A percentile compares a stretch with the other conserved stretches of the same genome.
phyloP scores from a whole-genome alignment of 306 rosid species.

The cucumber (Cucumis sativus) region Cucumber_9930_V3 NC_026657.2:23820501-23821000 shows the following conservation, averaged over 20 bases:
- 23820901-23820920: slow-evolving; percentile 58
- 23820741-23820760: slow-evolving; percentile 3
- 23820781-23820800: slow-evolving; percentile 60
- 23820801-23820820: slow-evolving; percentile 63
- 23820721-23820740: background rate
- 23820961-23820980: slow-evolving; percentile 59
- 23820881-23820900: slow-evolving; percentile 62
- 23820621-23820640: slow-evolving; percentile 52
- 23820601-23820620: slow-evolving; percentile 65
- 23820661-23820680: background rate
- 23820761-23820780: slow-evolving; percentile 41
- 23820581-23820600: slow-evolving; percentile 57
- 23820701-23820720: background rate
- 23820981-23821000: slow-evolving; percentile 84
- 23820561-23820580: slow-evolving; percentile 80
- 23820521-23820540: slow-evolving; percentile 69
- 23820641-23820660: slow-evolving; percentile 23
- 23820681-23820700: background rate
- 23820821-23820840: slow-evolving; percentile 88
- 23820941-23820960: slow-evolving; percentile 31
- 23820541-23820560: slow-evolving; percentile 54
- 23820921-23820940: slow-evolving; percentile 57
- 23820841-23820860: slow-evolving; percentile 82
- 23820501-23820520: slow-evolving; percentile 53
- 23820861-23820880: slow-evolving; percentile 77